Conservation (phyloP, 129 eudicot species). For the Rutidosis leptorrhynchoides region DNA sequence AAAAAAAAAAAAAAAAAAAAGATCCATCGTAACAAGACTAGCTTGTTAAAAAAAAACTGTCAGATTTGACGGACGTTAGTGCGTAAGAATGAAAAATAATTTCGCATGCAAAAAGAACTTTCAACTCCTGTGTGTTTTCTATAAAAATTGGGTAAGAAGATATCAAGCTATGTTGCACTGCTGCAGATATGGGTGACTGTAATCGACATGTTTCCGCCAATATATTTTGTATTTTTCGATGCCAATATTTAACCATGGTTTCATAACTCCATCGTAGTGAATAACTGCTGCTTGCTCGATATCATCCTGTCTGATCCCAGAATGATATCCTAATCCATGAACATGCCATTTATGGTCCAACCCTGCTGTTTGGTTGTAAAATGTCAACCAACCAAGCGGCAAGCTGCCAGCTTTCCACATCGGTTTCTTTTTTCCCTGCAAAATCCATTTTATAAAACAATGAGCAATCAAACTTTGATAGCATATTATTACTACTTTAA, state of each 20-base stretch:
- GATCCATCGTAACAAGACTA: slow-evolving; percentile 18
- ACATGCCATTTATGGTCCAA: slow-evolving; percentile 76
- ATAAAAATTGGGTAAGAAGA: slow-evolving; percentile 13
- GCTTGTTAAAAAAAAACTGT: background rate
- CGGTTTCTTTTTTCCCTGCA: slow-evolving; percentile 70
- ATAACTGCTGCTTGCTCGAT: slow-evolving; percentile 71
- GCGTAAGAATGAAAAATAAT: slow-evolving; percentile 39
- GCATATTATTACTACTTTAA: background rate
- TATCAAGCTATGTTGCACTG: slow-evolving; percentile 69
- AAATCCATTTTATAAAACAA: background rate
- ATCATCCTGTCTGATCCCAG: slow-evolving; percentile 48
- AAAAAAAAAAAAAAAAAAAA: no score
- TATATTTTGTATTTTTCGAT: slow-evolving; percentile 60
- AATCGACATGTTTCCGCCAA: slow-evolving; percentile 71
- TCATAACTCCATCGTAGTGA: slow-evolving; percentile 88
- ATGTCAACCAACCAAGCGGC: slow-evolving; percentile 92
- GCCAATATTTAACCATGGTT: slow-evolving; percentile 95
- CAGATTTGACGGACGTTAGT: slow-evolving; percentile 19
- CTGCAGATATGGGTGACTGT: slow-evolving; percentile 71
- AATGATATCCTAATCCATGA: slow-evolving; percentile 73
- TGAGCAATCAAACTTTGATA: background rate
- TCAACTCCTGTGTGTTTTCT: slow-evolving; percentile 1
- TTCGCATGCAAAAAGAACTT: slow-evolving; percentile 1
- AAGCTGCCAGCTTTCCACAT: slow-evolving; percentile 76
- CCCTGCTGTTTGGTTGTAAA: slow-evolving; percentile 60